Evolutionary conservation across 2,329 filamentous ascomycete species (phyloP), one percentile per base, ranked within the genome.

Genomic region (Hypoxylon sp.): DNA sequence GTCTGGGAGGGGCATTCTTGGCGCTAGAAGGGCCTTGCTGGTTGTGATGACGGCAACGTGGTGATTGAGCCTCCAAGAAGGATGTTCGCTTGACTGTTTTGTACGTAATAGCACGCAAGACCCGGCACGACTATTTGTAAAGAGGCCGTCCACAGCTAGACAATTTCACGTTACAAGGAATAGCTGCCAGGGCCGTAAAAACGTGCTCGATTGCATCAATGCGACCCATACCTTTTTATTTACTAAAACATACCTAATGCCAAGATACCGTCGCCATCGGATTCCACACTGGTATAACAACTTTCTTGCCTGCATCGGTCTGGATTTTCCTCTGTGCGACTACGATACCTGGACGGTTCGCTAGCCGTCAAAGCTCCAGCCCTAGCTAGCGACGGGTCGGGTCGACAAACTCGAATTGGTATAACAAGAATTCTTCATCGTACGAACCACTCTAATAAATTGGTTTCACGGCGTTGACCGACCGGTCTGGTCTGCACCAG

Each of bases 31-130:
- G 45, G 53, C 43, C 45, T 45, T 51, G 55, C 51, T 68, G 41
- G 48, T 62, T 64, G 36, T 68, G 65, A 67, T 69, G 65, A 69
- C 59, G 63, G 65, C 63, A 64, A 60, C 36, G 50, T 67, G 61
- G 52, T 65, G 67, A 50, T 67, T 60, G 63, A 68, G 68, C 68
- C 62, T 68, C 68, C 53, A 66, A 46, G 52, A 63, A 64, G 56
- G 52, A 62, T 52, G 53, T 69, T 72, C 62, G 57, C 67, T 68
- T 69, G 68, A 55, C 57, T 72, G 70, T 66, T 65, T 75, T 75
- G 73, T 75, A 75, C 74, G 74, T 75, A 75, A 75, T 75, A 73
- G 72, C 65, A 72, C 66, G 63, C 67, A 66, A 48, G 53, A 64
- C 23, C 53, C 65, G 58, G 43, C 57, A 43, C 28, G 58, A 67